phyloP scores from a whole-genome alignment of 805 yeast species.

The Wickerhamiella galacta region DNA sequence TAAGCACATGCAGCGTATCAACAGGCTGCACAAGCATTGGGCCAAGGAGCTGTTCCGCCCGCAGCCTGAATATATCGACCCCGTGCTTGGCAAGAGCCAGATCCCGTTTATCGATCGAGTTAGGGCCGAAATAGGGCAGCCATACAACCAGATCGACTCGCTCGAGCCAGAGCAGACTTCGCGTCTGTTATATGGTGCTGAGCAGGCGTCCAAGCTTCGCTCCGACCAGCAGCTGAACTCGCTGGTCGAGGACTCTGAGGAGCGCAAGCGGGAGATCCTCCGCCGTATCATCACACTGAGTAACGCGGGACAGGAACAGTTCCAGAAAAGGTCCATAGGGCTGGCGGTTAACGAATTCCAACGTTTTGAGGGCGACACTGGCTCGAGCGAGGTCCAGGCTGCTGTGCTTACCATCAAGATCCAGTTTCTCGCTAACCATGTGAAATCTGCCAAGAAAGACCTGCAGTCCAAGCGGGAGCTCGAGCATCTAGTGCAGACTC shows the following conservation, averaged over 20 bases:
- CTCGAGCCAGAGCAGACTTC: constrained; percentile 51
- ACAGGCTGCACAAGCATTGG: constrained; percentile 18
- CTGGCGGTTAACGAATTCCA: constrained; percentile 68
- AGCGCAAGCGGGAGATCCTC: constrained; percentile 48
- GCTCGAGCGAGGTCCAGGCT: constrained; percentile 91
- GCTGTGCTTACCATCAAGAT: constrained; percentile 74
- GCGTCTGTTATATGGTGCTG: constrained; percentile 61
- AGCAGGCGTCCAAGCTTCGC: constrained; percentile 29
- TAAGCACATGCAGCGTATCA: constrained; percentile 14
- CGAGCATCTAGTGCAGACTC: constrained; percentile 72
- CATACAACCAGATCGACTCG: constrained; percentile 43
- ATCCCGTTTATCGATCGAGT: constrained; percentile 57
- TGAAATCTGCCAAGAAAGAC: constrained; percentile 57
- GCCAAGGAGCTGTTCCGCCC: constrained; percentile 15
- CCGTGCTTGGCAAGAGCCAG: constrained; percentile 59
- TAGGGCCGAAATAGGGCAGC: constrained; percentile 48
- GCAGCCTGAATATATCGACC: constrained; percentile 40
- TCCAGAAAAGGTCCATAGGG: constrained; percentile 37
- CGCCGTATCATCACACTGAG: constrained; percentile 55
- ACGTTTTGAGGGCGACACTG: constrained; percentile 78
- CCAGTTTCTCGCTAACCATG: constrained; percentile 59
- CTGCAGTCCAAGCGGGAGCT: constrained; percentile 48
- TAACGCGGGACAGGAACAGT: constrained; percentile 48
- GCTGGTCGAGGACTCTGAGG: constrained; percentile 21
- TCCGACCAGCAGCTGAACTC: constrained; percentile 17